Evolutionary conservation across 768 basidiomycete species (phyloP).

Genomic region (Boletus rubropictus): DNA sequence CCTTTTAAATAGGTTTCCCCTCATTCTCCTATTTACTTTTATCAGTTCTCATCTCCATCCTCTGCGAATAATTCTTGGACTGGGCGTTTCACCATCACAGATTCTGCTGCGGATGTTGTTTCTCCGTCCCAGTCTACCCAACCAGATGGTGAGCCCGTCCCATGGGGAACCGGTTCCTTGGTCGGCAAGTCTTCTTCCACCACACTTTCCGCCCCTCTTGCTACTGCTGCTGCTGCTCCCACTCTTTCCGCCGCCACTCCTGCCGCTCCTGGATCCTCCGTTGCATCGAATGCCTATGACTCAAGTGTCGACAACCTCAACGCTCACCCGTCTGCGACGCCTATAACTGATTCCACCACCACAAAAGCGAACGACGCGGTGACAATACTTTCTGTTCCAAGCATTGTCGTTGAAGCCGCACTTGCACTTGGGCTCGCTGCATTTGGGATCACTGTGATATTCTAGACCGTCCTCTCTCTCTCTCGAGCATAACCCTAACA

Average conservation of each 20-base stretch:
- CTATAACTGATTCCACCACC: background rate
- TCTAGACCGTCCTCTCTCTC: constrained; percentile 10
- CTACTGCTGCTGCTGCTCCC: background rate
- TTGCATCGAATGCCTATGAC: background rate
- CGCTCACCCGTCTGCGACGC: background rate
- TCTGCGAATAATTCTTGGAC: constrained; percentile 53
- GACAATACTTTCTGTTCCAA: background rate
- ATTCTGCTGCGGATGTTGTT: constrained; percentile 38
- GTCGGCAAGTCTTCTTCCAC: constrained; percentile 37
- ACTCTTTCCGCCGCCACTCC: background rate
- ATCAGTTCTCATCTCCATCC: constrained; percentile 56
- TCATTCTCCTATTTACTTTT: constrained; percentile 72
- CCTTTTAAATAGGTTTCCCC: constrained; percentile 44
- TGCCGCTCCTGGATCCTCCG: background rate
- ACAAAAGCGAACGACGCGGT: constrained; percentile 8
- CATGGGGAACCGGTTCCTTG: constrained; percentile 65
- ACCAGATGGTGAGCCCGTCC: constrained; percentile 43
- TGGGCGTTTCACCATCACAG: constrained; percentile 70
- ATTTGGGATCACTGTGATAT: constrained; percentile 13
- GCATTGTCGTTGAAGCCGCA: constrained; percentile 11
- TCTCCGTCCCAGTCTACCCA: constrained; percentile 50
- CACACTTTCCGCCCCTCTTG: constrained; percentile 15
- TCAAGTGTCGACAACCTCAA: background rate
- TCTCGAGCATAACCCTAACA: background rate
- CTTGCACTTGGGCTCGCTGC: constrained; percentile 18